Conservation (phyloP, 495 filamentous ascomycete species). For the Jackrogersella minutella region DNA sequence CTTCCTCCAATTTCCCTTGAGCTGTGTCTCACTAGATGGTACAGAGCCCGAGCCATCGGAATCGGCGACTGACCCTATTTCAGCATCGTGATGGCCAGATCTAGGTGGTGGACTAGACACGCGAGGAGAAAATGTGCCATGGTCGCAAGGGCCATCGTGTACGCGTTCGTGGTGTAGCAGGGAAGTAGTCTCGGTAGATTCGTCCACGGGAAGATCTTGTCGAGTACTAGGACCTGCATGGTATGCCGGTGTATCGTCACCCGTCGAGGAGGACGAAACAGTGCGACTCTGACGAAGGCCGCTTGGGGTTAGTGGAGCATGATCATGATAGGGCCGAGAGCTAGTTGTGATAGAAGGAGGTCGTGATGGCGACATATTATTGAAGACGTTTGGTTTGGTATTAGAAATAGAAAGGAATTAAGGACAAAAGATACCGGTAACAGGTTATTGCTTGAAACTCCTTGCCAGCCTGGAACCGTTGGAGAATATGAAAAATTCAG, state of each 20-base stretch:
- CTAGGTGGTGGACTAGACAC: conserved; percentile 59
- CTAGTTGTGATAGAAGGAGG: conserved; percentile 24
- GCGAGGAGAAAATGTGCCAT: conserved; percentile 83
- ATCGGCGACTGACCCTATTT: conserved; percentile 33
- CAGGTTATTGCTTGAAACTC: conserved; percentile 1
- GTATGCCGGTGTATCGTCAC: conserved; percentile 29
- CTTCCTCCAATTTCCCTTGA: conserved; percentile 46
- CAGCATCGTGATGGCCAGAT: conserved; percentile 46
- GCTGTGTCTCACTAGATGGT: conserved; percentile 28
- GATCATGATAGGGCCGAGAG: conserved; percentile 39
- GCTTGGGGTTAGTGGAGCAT: conserved; percentile 53
- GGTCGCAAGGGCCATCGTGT: conserved; percentile 67
- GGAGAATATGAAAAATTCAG: background rate
- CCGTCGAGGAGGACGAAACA: conserved; percentile 44
- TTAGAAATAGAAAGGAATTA: background rate
- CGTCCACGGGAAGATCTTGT: conserved; percentile 34
- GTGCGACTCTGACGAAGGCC: conserved; percentile 56
- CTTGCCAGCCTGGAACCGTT: background rate
- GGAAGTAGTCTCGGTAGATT: conserved; percentile 53
- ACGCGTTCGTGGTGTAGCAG: conserved; percentile 51
- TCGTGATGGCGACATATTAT: conserved; percentile 25
- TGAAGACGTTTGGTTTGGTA: background rate
- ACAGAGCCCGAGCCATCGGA: conserved; percentile 35
- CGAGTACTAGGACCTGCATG: conserved; percentile 33
- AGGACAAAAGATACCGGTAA: background rate